A percentile compares a stretch with the other conserved stretches of the same genome.
Conservation (phyloP, 1,139 yeast species). For the Protomyces inundatus region DNA sequence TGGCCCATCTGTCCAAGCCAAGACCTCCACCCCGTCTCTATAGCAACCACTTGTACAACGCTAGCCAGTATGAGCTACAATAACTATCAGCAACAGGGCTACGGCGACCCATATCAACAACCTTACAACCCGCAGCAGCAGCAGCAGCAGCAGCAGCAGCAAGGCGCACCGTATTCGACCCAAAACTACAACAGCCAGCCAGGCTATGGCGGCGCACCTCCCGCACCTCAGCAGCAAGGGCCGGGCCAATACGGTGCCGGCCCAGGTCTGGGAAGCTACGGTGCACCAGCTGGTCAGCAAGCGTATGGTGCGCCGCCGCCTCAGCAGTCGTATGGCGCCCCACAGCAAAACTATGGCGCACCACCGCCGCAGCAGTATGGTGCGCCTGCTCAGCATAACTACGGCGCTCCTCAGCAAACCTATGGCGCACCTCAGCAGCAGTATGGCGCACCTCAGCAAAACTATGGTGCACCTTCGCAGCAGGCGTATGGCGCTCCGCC, state of each 20-base stretch:
- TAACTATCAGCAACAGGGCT: neutral
- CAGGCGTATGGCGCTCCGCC: constrained; percentile 5
- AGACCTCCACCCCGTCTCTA: too few species aligned
- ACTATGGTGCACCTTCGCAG: neutral
- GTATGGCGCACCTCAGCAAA: constrained; percentile 6
- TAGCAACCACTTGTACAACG: too few species aligned
- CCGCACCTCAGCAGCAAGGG: neutral
- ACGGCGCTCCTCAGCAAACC: neutral
- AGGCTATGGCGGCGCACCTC: neutral
- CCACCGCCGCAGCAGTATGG: neutral
- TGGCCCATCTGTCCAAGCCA: too few species aligned
- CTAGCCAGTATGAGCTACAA: constrained; percentile 10
- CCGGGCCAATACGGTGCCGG: neutral
- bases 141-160: neutral
- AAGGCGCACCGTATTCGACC: neutral
- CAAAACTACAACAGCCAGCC: neutral
- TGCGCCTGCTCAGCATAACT: constrained; percentile 1
- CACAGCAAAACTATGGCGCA: neutral
- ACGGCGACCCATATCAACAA: constrained; percentile 5
- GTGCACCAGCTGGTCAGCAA: neutral
- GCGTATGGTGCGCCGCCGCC: neutral
- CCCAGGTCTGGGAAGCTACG: neutral
- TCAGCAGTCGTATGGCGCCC: neutral
- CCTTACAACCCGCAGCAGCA: neutral
- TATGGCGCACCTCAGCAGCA: constrained; percentile 20